These are phyloP conservation scores for Lentinula aciculospora DNA, from an alignment of 768 basidiomycete genomes.

Conservation along the genomic window DNA sequence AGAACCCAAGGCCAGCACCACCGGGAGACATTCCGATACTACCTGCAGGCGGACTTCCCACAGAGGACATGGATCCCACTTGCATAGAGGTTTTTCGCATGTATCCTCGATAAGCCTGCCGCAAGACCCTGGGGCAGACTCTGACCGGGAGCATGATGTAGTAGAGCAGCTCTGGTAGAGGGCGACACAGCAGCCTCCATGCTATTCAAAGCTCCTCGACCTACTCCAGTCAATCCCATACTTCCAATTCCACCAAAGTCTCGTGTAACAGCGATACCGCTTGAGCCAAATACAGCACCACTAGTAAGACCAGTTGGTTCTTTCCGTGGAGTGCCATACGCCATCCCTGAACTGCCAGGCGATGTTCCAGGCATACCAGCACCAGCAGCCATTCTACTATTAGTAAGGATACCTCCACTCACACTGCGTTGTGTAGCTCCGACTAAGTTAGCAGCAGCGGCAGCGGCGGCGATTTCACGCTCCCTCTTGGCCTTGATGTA, in stretches of 20 bases:
- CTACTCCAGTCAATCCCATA: constrained; percentile 15
- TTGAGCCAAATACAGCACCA: constrained; percentile 2
- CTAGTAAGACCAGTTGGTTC: not conserved
- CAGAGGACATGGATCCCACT: constrained; percentile 27
- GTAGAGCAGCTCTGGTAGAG: constrained; percentile 74
- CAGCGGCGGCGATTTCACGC: constrained; percentile 19
- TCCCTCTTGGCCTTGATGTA: constrained; percentile 47
- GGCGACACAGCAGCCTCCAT: constrained; percentile 47
- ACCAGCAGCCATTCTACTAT: not conserved
- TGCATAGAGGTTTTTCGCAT: constrained; percentile 52
- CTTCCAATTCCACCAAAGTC: not conserved
- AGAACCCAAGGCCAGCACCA: constrained; percentile 6
- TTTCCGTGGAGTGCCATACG: not conserved
- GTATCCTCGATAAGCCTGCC: constrained; percentile 85
- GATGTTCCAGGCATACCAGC: constrained; percentile 1
- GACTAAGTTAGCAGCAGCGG: constrained; percentile 8
- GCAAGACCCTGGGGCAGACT: constrained; percentile 89
- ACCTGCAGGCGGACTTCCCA: not conserved
- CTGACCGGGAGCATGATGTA: constrained; percentile 86
- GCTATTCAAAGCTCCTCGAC: constrained; percentile 26
- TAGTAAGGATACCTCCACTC: not conserved
- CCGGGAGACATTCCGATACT: constrained; percentile 15
- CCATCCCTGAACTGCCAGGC: not conserved
- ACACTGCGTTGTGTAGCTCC: not conserved
- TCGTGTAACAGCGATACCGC: constrained; percentile 8